Evolutionary conservation across 768 basidiomycete genomes (phyloP), one percentile per base, ranked within the genome.

Genomic region (Clathrus columnatus): DNA sequence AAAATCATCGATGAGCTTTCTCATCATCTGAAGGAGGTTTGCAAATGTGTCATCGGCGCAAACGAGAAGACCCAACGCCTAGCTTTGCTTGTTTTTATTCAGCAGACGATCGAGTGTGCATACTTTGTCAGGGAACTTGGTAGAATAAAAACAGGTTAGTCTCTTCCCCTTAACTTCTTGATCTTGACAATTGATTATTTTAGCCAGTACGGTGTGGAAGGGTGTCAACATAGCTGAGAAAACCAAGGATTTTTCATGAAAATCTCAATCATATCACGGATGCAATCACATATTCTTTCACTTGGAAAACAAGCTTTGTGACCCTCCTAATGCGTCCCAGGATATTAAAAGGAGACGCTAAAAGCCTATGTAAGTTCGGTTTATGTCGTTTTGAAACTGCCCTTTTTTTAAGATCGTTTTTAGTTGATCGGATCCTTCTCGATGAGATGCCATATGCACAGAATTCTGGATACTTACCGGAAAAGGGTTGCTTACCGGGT

Each of bases 401-500:
- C 18, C 16, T 28, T 16, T 18, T 23, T 14, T 14, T 18, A 47
- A 16, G 21, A 28, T 47, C 11, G 2, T 23, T 10, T 47, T 18
- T 20, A 47, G 46, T 11, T 10, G 46, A 23, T 47, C 6, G 11
- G 46, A 47, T 47, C 11, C 21, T 23, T 47, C 2, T 47, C 16
- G 20, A 47, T 18, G 26, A 47, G 6, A 4, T 47, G 7, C 46
- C 21, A 23, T 47, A 47, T 47, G 10, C 10, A 14, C 21, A 18
- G 46, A 14, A 47, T 18, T 11, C 46, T 23, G 26, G 46, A 28
- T 47, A 16, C 17, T 2, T 23, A 4, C 20, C 46, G 16, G 46
- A 47, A 8, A 47, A 47, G 20, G 5, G 47, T 16, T 61, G 54
- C 24, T 44, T 61, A 20, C 30, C 45, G 16, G 57, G 57, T 1